These are phyloP conservation scores for Blastobotrys arbuscula DNA, from an alignment of 1,139 yeast genomes.

Conservation along the genomic window DNA sequence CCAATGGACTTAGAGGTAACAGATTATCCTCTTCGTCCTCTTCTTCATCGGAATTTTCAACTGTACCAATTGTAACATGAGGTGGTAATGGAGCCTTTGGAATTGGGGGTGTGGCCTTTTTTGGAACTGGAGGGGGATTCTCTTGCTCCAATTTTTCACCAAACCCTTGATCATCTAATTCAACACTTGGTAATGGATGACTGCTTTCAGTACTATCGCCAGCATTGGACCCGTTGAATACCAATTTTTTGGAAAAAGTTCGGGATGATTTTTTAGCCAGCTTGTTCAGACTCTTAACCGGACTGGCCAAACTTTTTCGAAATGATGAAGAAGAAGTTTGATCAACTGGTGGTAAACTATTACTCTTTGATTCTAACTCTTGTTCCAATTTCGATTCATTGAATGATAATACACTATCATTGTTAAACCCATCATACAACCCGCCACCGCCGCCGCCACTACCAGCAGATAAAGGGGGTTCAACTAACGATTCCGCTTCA, in stretches of 20 bases:
- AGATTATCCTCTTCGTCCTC: constrained; percentile 24
- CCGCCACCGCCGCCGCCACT: too few relatives aligned
- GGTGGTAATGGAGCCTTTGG: constrained; percentile 8
- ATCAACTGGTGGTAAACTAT: constrained; percentile 2
- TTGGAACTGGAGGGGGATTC: constrained; percentile 3
- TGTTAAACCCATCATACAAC: constrained; percentile 11
- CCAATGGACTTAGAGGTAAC: constrained; percentile 20
- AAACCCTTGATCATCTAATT: constrained; percentile 5
- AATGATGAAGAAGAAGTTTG: constrained; percentile 7
- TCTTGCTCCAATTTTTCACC: constrained; percentile 8
- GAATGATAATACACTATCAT: constrained; percentile 10
- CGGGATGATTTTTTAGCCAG: constrained; percentile 19
- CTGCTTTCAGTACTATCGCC: neutral
- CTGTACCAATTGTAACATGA: constrained; percentile 4
- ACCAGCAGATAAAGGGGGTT: neutral
- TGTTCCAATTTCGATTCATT: constrained; percentile 12
- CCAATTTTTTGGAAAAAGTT: constrained; percentile 23
- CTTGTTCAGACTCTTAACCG: constrained; percentile 13
- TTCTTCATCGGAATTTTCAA: constrained; percentile 5
- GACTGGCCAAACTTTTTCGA: constrained; percentile 16
- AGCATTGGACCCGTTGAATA: constrained; percentile 17
- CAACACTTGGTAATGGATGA: constrained; percentile 7
- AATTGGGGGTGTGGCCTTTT: constrained; percentile 2
- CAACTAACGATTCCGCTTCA: constrained; percentile 2
- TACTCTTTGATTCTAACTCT: constrained; percentile 11